Evolutionary conservation across 192 early-diverging fungal genomes (phyloP).

Genomic region (Funneliformis mosseae): DNA sequence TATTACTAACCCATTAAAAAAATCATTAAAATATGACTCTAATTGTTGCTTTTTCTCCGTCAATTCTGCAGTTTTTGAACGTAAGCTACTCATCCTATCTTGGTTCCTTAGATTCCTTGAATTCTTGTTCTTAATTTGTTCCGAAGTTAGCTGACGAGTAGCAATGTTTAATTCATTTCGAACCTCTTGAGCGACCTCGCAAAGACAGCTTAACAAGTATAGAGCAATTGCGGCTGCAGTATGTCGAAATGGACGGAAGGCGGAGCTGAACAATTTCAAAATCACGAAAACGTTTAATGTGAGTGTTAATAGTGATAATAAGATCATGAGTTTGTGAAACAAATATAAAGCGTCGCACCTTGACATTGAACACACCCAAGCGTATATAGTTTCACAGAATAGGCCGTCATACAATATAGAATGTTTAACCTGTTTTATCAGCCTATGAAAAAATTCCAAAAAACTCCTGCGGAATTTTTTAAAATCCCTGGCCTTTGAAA

Average conservation of each 20-base stretch:
- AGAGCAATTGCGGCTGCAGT: slow-evolving; percentile 78
- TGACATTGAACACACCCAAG: slow-evolving; percentile 70
- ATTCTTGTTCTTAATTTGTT: slow-evolving; percentile 47
- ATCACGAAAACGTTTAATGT: not conserved
- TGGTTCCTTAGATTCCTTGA: slow-evolving; percentile 20
- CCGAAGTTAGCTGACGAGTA: slow-evolving; percentile 70
- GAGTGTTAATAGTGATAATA: not conserved
- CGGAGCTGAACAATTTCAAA: slow-evolving; percentile 55
- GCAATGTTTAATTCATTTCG: slow-evolving; percentile 63
- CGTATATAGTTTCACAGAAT: slow-evolving; percentile 62
- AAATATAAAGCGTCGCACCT: slow-evolving; percentile 42
- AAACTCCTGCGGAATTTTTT: slow-evolving; percentile 70
- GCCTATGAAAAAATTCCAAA: slow-evolving; percentile 64
- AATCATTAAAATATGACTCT: slow-evolving; percentile 63
- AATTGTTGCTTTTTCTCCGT: slow-evolving; percentile 60
- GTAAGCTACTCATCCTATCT: slow-evolving; percentile 40
- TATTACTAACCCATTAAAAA: slow-evolving; percentile 70
- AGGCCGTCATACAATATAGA: slow-evolving; percentile 62
- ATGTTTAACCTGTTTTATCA: slow-evolving; percentile 62
- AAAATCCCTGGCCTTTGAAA: slow-evolving; percentile 65
- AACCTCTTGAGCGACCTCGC: slow-evolving; percentile 63
- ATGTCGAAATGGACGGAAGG: slow-evolving; percentile 89
- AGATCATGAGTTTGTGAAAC: not conserved
- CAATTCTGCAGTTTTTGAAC: slow-evolving; percentile 50
- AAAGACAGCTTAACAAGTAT: slow-evolving; percentile 65